Evolutionary conservation across 768 basidiomycete genomes (phyloP).

Genomic region (Xerocomellus chrysenteron): DNA sequence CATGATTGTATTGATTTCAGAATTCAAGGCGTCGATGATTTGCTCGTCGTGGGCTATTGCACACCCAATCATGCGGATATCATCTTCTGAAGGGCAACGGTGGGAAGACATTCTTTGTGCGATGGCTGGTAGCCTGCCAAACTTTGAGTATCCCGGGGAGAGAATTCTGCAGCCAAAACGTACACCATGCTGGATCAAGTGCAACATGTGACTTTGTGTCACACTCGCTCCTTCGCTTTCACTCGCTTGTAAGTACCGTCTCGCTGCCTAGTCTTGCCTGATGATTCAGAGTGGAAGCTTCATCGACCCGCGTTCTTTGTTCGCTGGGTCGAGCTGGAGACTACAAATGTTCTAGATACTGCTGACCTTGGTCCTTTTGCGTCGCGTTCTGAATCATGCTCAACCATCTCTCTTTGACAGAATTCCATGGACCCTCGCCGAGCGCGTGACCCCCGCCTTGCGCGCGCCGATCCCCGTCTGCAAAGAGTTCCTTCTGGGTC

Average conservation of each 20-base stretch:
- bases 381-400: conserved; percentile 14
- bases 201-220: conserved; percentile 15
- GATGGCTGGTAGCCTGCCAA: conserved; percentile 8
- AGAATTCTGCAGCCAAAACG: not conserved
- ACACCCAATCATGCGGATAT: conserved; percentile 14
- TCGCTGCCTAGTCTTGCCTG: conserved; percentile 29
- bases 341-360: conserved; percentile 90
- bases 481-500: conserved; percentile 47
- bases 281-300: conserved; percentile 97
- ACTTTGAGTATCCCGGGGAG: not conserved
- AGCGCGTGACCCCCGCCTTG: conserved; percentile 78
- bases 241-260: conserved; percentile 22
- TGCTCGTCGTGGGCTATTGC: conserved; percentile 39
- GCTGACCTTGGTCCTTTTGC: conserved; percentile 55
- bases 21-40: conserved; percentile 41
- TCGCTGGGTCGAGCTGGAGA: conserved; percentile 72
- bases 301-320: conserved; percentile 54
- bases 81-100: conserved; percentile 20
- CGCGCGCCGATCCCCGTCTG: conserved; percentile 65
- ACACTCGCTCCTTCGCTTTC: conserved; percentile 4
- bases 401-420: conserved; percentile 11
- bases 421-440: conserved; percentile 72
- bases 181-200: conserved; percentile 6
- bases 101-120: conserved; percentile 17
- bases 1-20: conserved; percentile 42